phyloP scores from a whole-genome alignment of 805 yeast genomes.

The Nakazawaea siamensis region DNA sequence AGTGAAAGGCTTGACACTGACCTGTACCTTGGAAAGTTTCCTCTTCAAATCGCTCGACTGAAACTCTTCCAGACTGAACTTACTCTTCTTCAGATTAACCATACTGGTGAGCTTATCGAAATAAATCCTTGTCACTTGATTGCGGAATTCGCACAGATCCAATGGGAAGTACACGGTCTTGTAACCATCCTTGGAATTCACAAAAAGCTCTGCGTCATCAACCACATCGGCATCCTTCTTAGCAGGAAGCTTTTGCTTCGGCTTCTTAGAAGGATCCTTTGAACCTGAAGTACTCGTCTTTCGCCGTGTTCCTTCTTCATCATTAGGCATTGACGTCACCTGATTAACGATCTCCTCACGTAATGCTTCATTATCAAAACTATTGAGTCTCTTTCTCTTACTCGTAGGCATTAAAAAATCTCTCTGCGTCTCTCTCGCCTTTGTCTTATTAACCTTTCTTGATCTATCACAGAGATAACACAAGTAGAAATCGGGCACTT shows the following conservation, averaged over 20 bases:
- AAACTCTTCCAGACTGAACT: neutral
- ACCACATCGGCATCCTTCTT: conserved; percentile 6
- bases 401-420: conserved; percentile 24
- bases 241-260: neutral
- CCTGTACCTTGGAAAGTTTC: conserved; percentile 15
- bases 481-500: conserved; percentile 75
- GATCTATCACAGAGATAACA: conserved; percentile 66
- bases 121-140: conserved; percentile 14
- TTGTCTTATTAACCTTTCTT: conserved; percentile 32
- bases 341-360: conserved; percentile 4
- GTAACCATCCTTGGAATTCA: conserved; percentile 7
- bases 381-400: conserved; percentile 16
- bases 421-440: conserved; percentile 25
- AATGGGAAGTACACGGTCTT: conserved; percentile 10
- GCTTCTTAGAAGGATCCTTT: neutral
- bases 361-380: conserved; percentile 7
- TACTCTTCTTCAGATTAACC: conserved; percentile 1
- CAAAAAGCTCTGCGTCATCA: conserved; percentile 6
- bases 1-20: conserved; percentile 43
- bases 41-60: conserved; percentile 13
- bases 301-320: neutral
- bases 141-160: conserved; percentile 15
- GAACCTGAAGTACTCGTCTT: neutral
- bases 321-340: neutral
- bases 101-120: conserved; percentile 17